Conservation (phyloP, 306 rosid species). For the Leucaena leucocephala region DNA sequence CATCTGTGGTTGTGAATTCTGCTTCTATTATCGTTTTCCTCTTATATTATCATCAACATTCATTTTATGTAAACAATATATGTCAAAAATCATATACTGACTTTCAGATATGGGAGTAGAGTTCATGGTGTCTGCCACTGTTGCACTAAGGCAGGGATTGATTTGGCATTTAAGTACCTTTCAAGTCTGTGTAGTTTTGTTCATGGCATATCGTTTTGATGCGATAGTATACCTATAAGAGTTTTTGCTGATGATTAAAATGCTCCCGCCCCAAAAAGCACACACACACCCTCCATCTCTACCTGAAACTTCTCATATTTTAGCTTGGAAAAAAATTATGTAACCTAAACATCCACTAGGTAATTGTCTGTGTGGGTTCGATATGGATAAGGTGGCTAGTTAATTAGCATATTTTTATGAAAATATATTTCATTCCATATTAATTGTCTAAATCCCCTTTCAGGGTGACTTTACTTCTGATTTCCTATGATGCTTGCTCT, state of each 20-base stretch:
- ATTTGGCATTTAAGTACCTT: neutral
- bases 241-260: neutral
- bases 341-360: neutral
- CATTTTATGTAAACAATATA: neutral
- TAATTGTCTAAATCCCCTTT: neutral
- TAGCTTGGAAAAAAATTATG: neutral
- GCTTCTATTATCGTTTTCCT: neutral
- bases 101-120: neutral
- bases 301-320: neutral
- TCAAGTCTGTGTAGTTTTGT: neutral
- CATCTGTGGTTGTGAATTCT: neutral
- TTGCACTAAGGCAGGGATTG: neutral
- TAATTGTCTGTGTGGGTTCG: neutral
- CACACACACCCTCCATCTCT: neutral
- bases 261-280: neutral
- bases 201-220: neutral
- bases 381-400: neutral
- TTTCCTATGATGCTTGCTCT: neutral
- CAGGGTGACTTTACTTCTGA: neutral
- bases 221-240: neutral
- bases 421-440: neutral
- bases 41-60: neutral
- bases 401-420: neutral
- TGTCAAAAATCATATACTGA: neutral
- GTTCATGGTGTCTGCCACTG: neutral